Evolutionary conservation across 768 basidiomycete species (phyloP), one percentile per base, ranked within the genome.

Genomic region (Hericium coralloides): DNA sequence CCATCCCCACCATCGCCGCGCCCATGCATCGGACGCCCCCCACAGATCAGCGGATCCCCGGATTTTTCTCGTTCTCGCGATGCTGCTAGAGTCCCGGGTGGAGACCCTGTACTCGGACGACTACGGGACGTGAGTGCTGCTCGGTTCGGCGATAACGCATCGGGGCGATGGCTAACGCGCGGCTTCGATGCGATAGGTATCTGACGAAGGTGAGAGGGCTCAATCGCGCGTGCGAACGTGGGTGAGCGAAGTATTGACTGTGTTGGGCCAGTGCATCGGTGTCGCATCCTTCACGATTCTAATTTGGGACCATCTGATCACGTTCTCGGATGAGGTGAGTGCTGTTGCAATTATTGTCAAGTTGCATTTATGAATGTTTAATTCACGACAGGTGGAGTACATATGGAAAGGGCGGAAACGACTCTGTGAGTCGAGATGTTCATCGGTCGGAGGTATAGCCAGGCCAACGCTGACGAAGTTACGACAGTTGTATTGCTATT

Each of bases 261-360:
- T 36, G 52, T 37, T 18, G n/a, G 38, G n/a, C 20, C 58, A 84
- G 81, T 77, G 72, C 55, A 72, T 84, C 37, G 82, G 78, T 12
- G 67, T 83, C 38, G 74, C 73, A 12, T 76, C 78, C 59, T 79
- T 79, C 62, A 74, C 75, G 1, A 63, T 79, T 14, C 69, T 84
- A 12, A 57, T 83, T 14, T 83, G 79, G 77, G 81, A 83, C 59
- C 81, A 83, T 58, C 60, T 81, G 25, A 72, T 81, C 57, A 80
- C 81, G 0, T 77, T 83, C 43, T 60, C 64, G 2, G 75, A 77
- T 36, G 79, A 81, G 67, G 71, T 75, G 22, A 38, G 20, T 15
- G 4, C 9, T 17, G 14, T 9, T 31, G 7, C 38, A 20, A 26
- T 18, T 26, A 15, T 14, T 5, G 22, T 41, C n/a, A 17, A 18